Evolutionary conservation across 1,139 yeast species (phyloP).

Genomic region (Suhomyces kunorum): DNA sequence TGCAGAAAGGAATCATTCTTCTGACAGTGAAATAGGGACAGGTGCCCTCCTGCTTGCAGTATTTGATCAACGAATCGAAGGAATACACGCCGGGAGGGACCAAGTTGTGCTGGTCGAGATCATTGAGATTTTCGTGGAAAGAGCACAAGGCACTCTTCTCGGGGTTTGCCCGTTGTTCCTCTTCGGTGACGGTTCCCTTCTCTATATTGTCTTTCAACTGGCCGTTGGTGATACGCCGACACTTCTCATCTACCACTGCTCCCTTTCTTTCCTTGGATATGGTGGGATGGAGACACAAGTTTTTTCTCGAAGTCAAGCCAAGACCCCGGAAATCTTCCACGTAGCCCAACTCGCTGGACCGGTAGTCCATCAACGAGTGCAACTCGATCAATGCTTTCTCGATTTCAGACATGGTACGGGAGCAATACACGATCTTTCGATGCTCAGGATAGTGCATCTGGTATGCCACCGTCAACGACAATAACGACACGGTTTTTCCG

Average conservation of each 20-base stretch:
- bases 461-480: constrained; percentile 90
- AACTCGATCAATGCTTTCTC: constrained; percentile 96
- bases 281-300: constrained; percentile 85
- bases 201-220: constrained; percentile 71
- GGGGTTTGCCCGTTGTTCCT: constrained; percentile 45
- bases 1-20: constrained; percentile 96
- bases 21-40: constrained; percentile 98
- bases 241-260: constrained; percentile 91
- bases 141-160: constrained; percentile 58
- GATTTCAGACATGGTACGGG: constrained; percentile 99
- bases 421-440: constrained; percentile 90
- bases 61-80: constrained; percentile 75
- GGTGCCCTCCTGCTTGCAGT: constrained; percentile 75
- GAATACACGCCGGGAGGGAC: constrained; percentile 94
- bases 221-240: constrained; percentile 93
- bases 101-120: constrained; percentile 81
- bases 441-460: constrained; percentile 96
- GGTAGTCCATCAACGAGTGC: constrained; percentile 81
- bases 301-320: constrained; percentile 92
- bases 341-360: constrained; percentile 79
- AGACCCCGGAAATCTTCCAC: constrained; percentile 89
- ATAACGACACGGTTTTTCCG: constrained; percentile 90
- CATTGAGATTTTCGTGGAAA: constrained; percentile 85
- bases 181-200: constrained; percentile 54
- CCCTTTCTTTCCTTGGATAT: constrained; percentile 90